Evolutionary conservation across 2,329 filamentous ascomycete species (phyloP), one percentile per base, ranked within the genome.

Genomic region (Alternaria arbusti): DNA sequence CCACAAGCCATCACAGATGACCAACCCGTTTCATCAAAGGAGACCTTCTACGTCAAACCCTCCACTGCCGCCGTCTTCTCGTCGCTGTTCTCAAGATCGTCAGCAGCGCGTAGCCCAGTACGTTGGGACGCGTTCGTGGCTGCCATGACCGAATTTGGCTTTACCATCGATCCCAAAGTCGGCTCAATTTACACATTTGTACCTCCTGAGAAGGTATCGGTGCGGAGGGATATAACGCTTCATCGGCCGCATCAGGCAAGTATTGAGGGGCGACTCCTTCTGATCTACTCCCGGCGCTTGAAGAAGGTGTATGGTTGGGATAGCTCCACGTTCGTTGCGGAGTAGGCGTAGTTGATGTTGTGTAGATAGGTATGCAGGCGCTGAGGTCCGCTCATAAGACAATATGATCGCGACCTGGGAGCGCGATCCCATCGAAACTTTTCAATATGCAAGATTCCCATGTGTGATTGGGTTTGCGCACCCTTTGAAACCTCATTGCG

Each of bases 11-110:
- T n/a, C 10, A 22, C 12, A 17, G 13, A 28, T 9, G 56, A 59
- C 30, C 40, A 51, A 32, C 23, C 51, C 7, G 6, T 6, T 26
- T 30, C 20, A 0, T 36, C 65, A 15, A 47, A 43, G 55, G n/a
- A 45, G 15, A 65, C 36, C 0, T 66, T 84, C 17, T 78, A 76
- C 5, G 84, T 85, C n/a, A 80, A 78, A 43, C 5, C 75, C 1
- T 70, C 79, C 2, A 82, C 82, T 0, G 75, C 73, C 1, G 66
- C 79, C 0, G 75, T 82, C 5, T 86, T 86, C 56, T 69, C 72
- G 0, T 77, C 71, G 2, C 58, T 79, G 0, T 72, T 78, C 40
- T 68, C 59, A 6, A 67, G 69, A 13, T 71, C 68, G 47, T 64
- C 69, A 7, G 61, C 61, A 36, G 56, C 72, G 44, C 69, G 68